Conservation (phyloP, 2,329 filamentous ascomycete species). For the Trichophyton mentagrophytes region DNA sequence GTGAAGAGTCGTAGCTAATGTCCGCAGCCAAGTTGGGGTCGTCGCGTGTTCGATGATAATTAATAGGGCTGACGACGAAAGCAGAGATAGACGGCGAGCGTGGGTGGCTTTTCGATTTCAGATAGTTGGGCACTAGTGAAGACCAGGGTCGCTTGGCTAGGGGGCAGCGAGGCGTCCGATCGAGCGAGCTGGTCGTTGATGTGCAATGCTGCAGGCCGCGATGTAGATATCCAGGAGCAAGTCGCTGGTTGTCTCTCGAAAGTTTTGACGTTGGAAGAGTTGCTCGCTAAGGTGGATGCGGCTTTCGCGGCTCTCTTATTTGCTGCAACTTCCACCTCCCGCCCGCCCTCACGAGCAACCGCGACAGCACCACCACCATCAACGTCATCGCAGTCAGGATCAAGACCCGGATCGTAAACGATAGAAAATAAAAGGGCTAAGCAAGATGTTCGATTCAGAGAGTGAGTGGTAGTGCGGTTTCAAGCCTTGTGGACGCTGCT, state of each 20-base stretch:
- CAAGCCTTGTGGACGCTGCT: not conserved
- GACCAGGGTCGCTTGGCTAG: not conserved
- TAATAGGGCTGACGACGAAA: not conserved
- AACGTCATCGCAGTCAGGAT: not conserved
- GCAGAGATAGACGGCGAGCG: not conserved
- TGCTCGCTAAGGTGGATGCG: not conserved
- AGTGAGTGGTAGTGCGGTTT: slow-evolving; percentile 21
- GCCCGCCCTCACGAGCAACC: too few species aligned
- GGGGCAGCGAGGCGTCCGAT: not conserved
- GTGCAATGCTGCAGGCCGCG: not conserved
- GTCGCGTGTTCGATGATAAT: not conserved
- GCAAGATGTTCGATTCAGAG: slow-evolving; percentile 34
- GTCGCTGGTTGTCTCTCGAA: not conserved
- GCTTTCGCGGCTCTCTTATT: not conserved
- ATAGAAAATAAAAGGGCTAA: not conserved
- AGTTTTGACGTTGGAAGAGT: not conserved
- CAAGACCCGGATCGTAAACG: too few species aligned
- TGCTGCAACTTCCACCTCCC: not conserved
- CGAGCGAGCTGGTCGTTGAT: not conserved
- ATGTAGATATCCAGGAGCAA: not conserved
- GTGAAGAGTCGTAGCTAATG: not conserved
- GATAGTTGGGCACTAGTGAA: not conserved
- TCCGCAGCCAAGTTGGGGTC: not conserved
- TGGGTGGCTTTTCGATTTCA: not conserved
- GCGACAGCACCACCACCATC: not conserved